Evolutionary conservation across 768 basidiomycete species (phyloP).

Genomic region (Lepiota brunneoincarnata): DNA sequence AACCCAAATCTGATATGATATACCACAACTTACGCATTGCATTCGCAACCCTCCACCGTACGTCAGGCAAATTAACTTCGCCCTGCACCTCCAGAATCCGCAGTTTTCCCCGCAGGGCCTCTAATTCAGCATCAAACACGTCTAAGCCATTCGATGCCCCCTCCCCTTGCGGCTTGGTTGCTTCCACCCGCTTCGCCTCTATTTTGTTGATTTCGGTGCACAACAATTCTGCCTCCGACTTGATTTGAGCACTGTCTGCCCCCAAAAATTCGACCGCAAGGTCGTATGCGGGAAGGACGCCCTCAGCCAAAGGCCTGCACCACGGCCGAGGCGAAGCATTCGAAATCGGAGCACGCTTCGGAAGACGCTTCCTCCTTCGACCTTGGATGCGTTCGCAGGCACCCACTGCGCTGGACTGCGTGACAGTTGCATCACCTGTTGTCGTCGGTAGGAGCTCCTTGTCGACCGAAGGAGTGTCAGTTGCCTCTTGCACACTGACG

Average conservation of each 20-base stretch:
- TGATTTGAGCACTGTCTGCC: slow-evolving; percentile 53
- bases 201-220: slow-evolving; percentile 24
- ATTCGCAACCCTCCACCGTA: slow-evolving; percentile 75
- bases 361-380: slow-evolving; percentile 21
- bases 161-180: slow-evolving; percentile 22
- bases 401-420: background rate
- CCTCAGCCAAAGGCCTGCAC: slow-evolving; percentile 58
- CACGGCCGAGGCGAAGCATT: slow-evolving; percentile 54
- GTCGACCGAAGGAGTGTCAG: background rate
- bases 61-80: slow-evolving; percentile 79
- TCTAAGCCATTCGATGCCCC: slow-evolving; percentile 27
- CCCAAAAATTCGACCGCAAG: slow-evolving; percentile 72
- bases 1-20: background rate
- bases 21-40: slow-evolving; percentile 63
- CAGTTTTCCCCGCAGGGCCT: slow-evolving; percentile 45
- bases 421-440: background rate
- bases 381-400: slow-evolving; percentile 22
- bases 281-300: slow-evolving; percentile 80
- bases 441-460: background rate
- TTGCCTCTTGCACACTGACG: background rate
- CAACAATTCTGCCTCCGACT: slow-evolving; percentile 41
- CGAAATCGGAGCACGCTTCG: slow-evolving; percentile 50
- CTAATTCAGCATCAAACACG: slow-evolving; percentile 34
- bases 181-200: slow-evolving; percentile 20
- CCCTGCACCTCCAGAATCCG: slow-evolving; percentile 74